These are phyloP conservation scores for Cladophialophora immunda DNA, from an alignment of 2,329 filamentous ascomycete species.

Conservation along the genomic window DNA sequence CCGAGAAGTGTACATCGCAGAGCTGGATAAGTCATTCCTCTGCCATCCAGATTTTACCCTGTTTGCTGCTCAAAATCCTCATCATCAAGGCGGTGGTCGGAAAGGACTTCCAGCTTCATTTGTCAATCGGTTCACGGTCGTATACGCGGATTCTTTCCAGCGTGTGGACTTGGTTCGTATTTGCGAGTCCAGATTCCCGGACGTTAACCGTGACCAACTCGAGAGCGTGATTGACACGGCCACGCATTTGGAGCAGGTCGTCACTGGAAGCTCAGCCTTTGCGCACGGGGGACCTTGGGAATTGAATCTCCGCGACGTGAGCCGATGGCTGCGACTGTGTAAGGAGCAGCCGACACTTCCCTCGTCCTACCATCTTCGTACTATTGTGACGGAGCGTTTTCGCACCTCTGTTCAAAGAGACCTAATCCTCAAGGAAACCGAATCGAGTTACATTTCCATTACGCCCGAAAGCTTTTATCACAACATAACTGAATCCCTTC, in stretches of 20 bases:
- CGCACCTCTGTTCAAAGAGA: conserved; percentile 73
- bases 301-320: conserved; percentile 89
- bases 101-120: conserved; percentile 96
- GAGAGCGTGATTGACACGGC: conserved; percentile 79
- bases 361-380: conserved; percentile 77
- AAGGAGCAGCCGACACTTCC: conserved; percentile 63
- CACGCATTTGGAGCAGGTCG: conserved; percentile 76
- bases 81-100: conserved; percentile 93
- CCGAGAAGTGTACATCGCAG: conserved; percentile 93
- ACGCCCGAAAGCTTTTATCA: conserved; percentile 69
- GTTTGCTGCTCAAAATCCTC: conserved; percentile 96
- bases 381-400: conserved; percentile 89
- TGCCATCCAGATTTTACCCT: conserved; percentile 90
- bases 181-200: conserved; percentile 78
- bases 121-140: conserved; percentile 97
- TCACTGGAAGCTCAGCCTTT: conserved; percentile 65
- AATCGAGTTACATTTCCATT: background rate
- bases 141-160: conserved; percentile 91
- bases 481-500: conserved; percentile 69
- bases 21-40: conserved; percentile 92
- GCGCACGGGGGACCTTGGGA: conserved; percentile 83
- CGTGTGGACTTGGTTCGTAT: conserved; percentile 83
- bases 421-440: conserved; percentile 66
- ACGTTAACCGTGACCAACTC: conserved; percentile 67
- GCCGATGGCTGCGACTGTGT: conserved; percentile 83